Base-by-base conservation (phyloP, 805 yeast genomes). In the Cyberlindnera mississippiensis region DNA sequence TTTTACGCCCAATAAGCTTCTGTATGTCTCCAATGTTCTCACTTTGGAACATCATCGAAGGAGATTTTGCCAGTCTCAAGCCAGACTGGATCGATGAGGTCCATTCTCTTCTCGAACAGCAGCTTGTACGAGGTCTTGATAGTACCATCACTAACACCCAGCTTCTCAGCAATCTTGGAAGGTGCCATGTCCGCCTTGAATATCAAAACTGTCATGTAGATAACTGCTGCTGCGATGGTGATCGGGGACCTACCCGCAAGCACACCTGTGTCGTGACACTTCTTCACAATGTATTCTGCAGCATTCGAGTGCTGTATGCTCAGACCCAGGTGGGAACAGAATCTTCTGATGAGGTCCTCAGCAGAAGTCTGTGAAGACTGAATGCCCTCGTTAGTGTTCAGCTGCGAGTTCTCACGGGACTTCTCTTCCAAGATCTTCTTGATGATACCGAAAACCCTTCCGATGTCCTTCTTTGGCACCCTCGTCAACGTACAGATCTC, bases 141-240 rank as follows among this genome's bases (percentile, higher is more conserved):
- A 1, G 99, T 93, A 52, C 98, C 97, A 60, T 93, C 99, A 56
- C 96, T 85, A 15, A 93, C 98, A 53, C 96, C 98, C 14, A 96
- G 78, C 54, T 85, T 85, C 52, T 88, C 96, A 11, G 96, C 86
- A 42, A 93, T 91, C 56, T 79, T 84, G 2, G 83, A 67, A 1
- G 96, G 90, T 3, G 85, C 71, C 28, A 87, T 69, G 38, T 80
- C 84, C 28, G 82, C 81, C 34, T 85, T 85, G 61, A 90, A 90
- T n/a, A 93, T 67, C n/a, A 86, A 69, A 4, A 91, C 85, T 6
- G 96, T 86, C 85, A 93, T 82, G 66, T 91, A 93, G 37, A 93
- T 91, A 5, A 93, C 95, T 1, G 97, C 95, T 7, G 98, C 98
- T 0, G 98, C 97, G 58, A 93, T 88, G 28, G 99, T 91, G 41